These are phyloP conservation scores for Cajanus cajan DNA, from an alignment of 306 rosid genomes.

Conservation along the genomic window DNA sequence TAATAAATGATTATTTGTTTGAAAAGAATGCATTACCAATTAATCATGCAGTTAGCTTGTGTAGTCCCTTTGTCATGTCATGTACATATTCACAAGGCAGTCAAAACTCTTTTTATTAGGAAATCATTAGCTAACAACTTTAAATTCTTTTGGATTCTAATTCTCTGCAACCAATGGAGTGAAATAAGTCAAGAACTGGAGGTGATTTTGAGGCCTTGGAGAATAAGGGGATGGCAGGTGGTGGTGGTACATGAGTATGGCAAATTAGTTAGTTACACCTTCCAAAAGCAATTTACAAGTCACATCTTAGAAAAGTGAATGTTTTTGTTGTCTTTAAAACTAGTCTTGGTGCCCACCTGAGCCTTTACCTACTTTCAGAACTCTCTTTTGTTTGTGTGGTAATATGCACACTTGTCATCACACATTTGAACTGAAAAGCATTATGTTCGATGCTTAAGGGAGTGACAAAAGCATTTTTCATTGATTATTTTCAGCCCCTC, in stretches of 20 bases:
- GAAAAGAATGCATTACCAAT: not conserved
- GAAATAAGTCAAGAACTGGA: not conserved
- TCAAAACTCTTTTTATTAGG: slow-evolving; percentile 5
- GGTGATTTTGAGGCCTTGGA: slow-evolving; percentile 12
- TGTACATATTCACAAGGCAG: not conserved
- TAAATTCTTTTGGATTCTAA: not conserved
- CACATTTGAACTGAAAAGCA: slow-evolving; percentile 54
- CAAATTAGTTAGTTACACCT: slow-evolving; percentile 14
- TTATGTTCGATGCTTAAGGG: slow-evolving; percentile 41
- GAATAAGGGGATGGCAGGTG: slow-evolving; percentile 16
- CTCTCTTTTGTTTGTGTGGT: slow-evolving; percentile 24
- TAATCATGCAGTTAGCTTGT: not conserved
- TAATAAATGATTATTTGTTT: not conserved
- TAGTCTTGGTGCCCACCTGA: slow-evolving; percentile 18
- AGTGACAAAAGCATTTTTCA: slow-evolving; percentile 50
- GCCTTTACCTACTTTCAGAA: slow-evolving; percentile 34
- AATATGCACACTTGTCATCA: slow-evolving; percentile 38
- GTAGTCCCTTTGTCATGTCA: not conserved
- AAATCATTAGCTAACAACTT: not conserved
- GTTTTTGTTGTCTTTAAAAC: slow-evolving; percentile 28
- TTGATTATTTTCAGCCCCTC: slow-evolving; percentile 33
- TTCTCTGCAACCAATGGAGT: not conserved
- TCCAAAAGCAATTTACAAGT: slow-evolving; percentile 30
- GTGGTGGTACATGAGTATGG: slow-evolving; percentile 2
- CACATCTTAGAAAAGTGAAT: slow-evolving; percentile 36